Percentiles rank a stretch among this genome's conserved stretches.
Evolutionary conservation across 139 green algal species (phyloP).

Genomic region (Chlamydomonas sp.): DNA sequence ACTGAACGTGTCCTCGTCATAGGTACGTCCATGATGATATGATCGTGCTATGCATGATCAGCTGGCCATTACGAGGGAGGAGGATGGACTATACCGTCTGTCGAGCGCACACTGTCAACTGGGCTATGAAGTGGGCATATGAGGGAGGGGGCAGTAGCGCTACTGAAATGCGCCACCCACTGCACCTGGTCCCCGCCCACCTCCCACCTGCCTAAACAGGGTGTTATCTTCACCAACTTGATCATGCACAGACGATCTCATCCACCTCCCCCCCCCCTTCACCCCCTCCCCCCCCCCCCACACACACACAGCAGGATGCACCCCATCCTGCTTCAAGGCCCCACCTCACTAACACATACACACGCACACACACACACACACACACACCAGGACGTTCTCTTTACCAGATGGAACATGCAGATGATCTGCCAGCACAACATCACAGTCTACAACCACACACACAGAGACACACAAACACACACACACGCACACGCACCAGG

Average conservation of each 20-base stretch:
- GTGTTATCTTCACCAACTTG: neutral
- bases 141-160: too few relatives aligned
- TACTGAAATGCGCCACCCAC: too few relatives aligned
- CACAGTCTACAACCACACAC: conserved; percentile 11
- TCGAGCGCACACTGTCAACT: too few relatives aligned
- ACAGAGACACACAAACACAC: too few relatives aligned
- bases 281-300: neutral
- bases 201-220: neutral
- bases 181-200: neutral
- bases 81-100: too few relatives aligned
- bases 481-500: neutral
- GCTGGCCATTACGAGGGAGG: too few relatives aligned
- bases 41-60: too few relatives aligned
- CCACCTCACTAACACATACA: too few relatives aligned
- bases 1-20: conserved; percentile 3
- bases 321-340: neutral
- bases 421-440: conserved; percentile 9
- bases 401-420: neutral
- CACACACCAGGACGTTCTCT: neutral
- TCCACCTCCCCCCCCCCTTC: neutral
- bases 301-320: too few relatives aligned
- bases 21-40: too few relatives aligned
- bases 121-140: too few relatives aligned
- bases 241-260: neutral
- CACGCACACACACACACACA: too few relatives aligned